phyloP scores from a whole-genome alignment of 164 flowering plant species.

The Vitis labrusca region DNA sequence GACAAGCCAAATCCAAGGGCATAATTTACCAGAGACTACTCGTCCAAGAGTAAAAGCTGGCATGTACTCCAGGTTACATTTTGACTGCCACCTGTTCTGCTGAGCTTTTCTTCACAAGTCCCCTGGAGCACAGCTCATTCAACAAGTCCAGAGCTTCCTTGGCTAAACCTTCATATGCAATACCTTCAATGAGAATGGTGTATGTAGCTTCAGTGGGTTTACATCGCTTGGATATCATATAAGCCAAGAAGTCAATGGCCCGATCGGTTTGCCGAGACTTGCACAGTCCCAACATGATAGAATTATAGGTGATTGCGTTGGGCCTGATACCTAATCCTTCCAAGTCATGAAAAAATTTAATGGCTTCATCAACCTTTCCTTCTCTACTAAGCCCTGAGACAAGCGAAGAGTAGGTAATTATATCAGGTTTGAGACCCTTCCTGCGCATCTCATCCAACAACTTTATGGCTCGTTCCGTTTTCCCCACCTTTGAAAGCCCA shows the following conservation, averaged over 20 bases:
- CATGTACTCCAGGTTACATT: slow-evolving; percentile 26
- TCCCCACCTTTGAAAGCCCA: slow-evolving; percentile 76
- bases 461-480: slow-evolving; percentile 58
- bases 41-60: slow-evolving; percentile 6
- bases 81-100: slow-evolving; percentile 60
- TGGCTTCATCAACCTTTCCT: slow-evolving; percentile 80
- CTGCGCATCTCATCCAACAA: slow-evolving; percentile 65
- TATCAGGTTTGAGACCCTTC: slow-evolving; percentile 78
- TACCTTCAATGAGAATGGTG: slow-evolving; percentile 79
- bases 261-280: slow-evolving; percentile 65
- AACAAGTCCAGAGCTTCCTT: slow-evolving; percentile 70
- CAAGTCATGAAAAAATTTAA: slow-evolving; percentile 60
- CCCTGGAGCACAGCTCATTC: slow-evolving; percentile 64
- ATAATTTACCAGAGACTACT: background rate
- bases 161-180: slow-evolving; percentile 74
- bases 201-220: slow-evolving; percentile 82
- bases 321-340: slow-evolving; percentile 63
- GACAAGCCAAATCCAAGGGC: slow-evolving; percentile 5
- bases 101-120: slow-evolving; percentile 67
- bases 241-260: slow-evolving; percentile 74
- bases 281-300: slow-evolving; percentile 82
- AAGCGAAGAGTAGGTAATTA: slow-evolving; percentile 72
- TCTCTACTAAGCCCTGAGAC: slow-evolving; percentile 81
- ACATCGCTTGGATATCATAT: slow-evolving; percentile 80
- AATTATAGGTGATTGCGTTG: slow-evolving; percentile 73